A percentile compares a stretch with the other conserved stretches of the same genome.
phyloP scores from a whole-genome alignment of 192 early-diverging fungal genomes.

The Piromyces sp. region DNA sequence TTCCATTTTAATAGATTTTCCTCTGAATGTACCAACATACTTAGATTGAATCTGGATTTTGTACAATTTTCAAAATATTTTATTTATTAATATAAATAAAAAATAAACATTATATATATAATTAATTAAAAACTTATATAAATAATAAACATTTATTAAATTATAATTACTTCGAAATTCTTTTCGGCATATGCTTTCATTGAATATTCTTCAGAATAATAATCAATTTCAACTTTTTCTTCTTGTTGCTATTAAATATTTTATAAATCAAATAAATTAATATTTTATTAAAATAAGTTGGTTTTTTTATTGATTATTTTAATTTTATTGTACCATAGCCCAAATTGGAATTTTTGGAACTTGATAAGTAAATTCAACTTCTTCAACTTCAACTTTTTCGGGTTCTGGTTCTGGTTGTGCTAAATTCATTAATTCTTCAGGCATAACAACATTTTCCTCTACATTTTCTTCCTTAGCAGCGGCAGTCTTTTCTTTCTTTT shows the following conservation, averaged over 20 bases:
- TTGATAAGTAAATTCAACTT: background rate
- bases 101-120: too few species aligned
- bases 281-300: too few species aligned
- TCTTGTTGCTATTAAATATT: background rate
- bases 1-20: background rate
- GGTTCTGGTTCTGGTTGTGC: background rate
- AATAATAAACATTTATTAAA: too few species aligned
- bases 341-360: background rate
- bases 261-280: too few species aligned
- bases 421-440: background rate
- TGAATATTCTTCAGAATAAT: background rate
- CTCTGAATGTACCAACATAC: background rate
- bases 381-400: background rate
- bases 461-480: too few species aligned
- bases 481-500: background rate
- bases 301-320: too few species aligned
- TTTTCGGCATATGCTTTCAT: background rate
- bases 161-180: background rate
- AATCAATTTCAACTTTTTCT: background rate
- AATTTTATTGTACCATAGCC: background rate
- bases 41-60: background rate
- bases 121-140: too few species aligned
- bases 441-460: background rate
- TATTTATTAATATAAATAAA: too few species aligned
- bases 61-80: too few species aligned